Evolutionary conservation across 2,329 filamentous ascomycete genomes (phyloP).

Genomic region (Diaporthe sp.): DNA sequence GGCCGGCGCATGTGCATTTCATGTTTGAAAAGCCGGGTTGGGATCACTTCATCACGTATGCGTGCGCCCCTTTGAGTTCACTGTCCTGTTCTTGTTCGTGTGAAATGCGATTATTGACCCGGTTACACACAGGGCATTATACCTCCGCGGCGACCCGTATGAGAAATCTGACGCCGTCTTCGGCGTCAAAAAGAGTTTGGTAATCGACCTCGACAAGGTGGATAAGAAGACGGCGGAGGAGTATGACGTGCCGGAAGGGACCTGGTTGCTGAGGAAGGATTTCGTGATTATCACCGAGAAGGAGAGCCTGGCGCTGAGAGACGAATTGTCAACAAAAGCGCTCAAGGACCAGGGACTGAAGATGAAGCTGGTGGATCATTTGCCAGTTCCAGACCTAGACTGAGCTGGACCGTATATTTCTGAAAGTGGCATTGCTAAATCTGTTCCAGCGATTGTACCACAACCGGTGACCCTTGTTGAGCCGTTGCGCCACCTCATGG

Average conservation of each 20-base stretch:
- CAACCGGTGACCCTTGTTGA: neutral
- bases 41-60: slow-evolving; percentile 86
- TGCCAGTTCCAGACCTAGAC: slow-evolving; percentile 79
- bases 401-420: slow-evolving; percentile 41
- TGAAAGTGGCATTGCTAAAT: neutral
- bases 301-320: slow-evolving; percentile 75
- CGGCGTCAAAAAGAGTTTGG: slow-evolving; percentile 84
- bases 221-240: slow-evolving; percentile 66
- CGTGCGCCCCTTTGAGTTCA: slow-evolving; percentile 45
- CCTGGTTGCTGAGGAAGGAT: slow-evolving; percentile 75
- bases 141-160: slow-evolving; percentile 82
- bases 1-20: slow-evolving; percentile 86
- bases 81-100: neutral
- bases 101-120: slow-evolving; percentile 22
- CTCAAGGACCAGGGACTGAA: slow-evolving; percentile 74
- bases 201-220: slow-evolving; percentile 72
- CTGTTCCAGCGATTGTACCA: no score
- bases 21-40: slow-evolving; percentile 87
- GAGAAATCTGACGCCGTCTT: slow-evolving; percentile 89
- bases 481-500: no score
- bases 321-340: slow-evolving; percentile 74
- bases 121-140: slow-evolving; percentile 71
- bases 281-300: slow-evolving; percentile 82
- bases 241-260: slow-evolving; percentile 74
- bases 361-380: slow-evolving; percentile 80